phyloP scores from a whole-genome alignment of 2,329 filamentous ascomycete genomes.

The Pseudonectria foliicola region DNA sequence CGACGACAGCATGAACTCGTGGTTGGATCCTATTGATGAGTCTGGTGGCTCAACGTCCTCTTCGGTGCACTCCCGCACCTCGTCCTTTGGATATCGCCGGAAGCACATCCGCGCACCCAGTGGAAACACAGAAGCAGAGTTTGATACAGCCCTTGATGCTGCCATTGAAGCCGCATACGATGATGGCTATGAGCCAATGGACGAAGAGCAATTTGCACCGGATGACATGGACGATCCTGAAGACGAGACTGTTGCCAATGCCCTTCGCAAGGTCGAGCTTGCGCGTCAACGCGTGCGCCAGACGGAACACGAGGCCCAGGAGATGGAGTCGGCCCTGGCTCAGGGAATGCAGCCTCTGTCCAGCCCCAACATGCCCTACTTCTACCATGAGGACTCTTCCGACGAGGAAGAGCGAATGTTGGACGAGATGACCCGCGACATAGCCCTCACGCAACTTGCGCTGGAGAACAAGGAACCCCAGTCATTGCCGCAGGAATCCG shows the following conservation, averaged over 20 bases:
- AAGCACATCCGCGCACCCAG: conserved; percentile 64
- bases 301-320: conserved; percentile 59
- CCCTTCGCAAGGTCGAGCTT: conserved; percentile 61
- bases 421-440: conserved; percentile 82
- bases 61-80: conserved; percentile 74
- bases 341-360: conserved; percentile 31
- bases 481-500: conserved; percentile 67
- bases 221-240: conserved; percentile 31
- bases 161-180: conserved; percentile 96
- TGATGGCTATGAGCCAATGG: conserved; percentile 74
- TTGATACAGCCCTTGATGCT: conserved; percentile 88
- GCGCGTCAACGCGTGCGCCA: conserved; percentile 70
- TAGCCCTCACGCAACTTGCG: conserved; percentile 75
- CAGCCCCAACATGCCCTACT: conserved; percentile 33
- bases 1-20: conserved; percentile 71
- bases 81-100: conserved; percentile 59
- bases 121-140: conserved; percentile 76
- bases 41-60: conserved; percentile 74
- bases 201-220: conserved; percentile 34
- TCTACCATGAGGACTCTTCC: conserved; percentile 57
- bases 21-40: conserved; percentile 91
- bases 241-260: conserved; percentile 45
- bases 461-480: conserved; percentile 48
- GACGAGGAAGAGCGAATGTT: conserved; percentile 71
- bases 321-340: conserved; percentile 32